Conservation (phyloP, 192 early-diverging fungal genomes). For the Umbelopsis sp. region DNA sequence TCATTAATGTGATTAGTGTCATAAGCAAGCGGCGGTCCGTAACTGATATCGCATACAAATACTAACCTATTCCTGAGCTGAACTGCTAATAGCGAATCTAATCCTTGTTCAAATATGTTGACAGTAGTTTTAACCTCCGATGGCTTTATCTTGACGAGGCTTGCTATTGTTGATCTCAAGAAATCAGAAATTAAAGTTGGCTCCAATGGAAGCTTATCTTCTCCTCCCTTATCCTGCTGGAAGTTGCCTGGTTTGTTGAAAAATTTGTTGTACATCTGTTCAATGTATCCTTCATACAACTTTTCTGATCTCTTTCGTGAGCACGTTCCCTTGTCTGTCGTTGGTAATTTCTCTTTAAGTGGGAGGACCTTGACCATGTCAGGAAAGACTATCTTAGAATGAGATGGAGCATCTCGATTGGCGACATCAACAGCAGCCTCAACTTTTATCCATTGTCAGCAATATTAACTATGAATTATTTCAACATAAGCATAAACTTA, state of each 20-base stretch:
- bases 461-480: neutral
- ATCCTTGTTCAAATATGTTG: conserved; percentile 30
- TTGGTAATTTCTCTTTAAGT: conserved; percentile 15
- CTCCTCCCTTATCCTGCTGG: neutral
- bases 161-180: conserved; percentile 3
- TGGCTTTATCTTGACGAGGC: conserved; percentile 6
- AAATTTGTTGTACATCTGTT: conserved; percentile 55
- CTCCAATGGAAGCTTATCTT: neutral
- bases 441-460: neutral
- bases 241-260: neutral
- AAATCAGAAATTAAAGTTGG: conserved; percentile 6
- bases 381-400: conserved; percentile 20
- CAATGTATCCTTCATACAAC: conserved; percentile 49
- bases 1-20: too few species aligned
- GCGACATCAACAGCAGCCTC: conserved; percentile 23
- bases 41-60: too few species aligned
- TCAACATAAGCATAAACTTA: neutral
- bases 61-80: conserved; percentile 23
- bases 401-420: conserved; percentile 26
- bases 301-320: conserved; percentile 46
- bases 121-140: conserved; percentile 1
- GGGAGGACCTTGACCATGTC: conserved; percentile 33
- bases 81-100: conserved; percentile 28
- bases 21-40: too few species aligned
- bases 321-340: conserved; percentile 31